Evolutionary conservation across 257 asterid genomes (phyloP), one percentile per base, ranked within the genome.

Genomic region (Solanum medicagineum): DNA sequence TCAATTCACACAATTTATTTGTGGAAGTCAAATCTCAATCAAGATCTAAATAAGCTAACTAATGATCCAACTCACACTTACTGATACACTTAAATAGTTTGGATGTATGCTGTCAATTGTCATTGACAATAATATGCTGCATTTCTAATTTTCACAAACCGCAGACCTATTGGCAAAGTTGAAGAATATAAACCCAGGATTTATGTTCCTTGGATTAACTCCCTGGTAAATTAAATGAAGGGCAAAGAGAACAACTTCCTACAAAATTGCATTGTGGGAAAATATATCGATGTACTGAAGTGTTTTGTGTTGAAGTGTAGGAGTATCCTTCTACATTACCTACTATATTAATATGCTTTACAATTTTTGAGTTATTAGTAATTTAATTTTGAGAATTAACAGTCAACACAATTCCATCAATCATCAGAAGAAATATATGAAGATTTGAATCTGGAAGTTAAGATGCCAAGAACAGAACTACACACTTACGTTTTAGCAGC

Each of bases 401-500:
- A 51, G 3, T 24, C 82, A 24, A 49, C 32, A 51, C 45, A 51
- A 75, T 75, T 7, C 15, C 62, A 75, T 49, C 45, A 14, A n/a
- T 75, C 82, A 4, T 49, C 22, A 49, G 62, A 75, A 75, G 82
- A 49, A 51, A 49, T 49, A 49, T 14, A 49, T 75, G 62, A 75
- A 15, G 15, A 75, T 24, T 24, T 51, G 45, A 51, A 24, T 75
- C 62, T 24, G 22, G 45, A 51, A 53, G 10, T 51, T 49, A 51
- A 57, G 36, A 75, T 75, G 59, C 26, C 62, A 10, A 62, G 45
- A 54, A 79, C 19, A 79, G 10, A 60, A 17, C 51, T 32, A 53
- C 84, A 20, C 74, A 92, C 95, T 93, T 87, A 95, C 97, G 99
- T 95, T 89, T 95, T 95, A 81, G 99, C 99, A 90, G 99, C 98